Evolutionary conservation across 148 eudicot genomes (phyloP).

Genomic region (Bassia scoparia): DNA sequence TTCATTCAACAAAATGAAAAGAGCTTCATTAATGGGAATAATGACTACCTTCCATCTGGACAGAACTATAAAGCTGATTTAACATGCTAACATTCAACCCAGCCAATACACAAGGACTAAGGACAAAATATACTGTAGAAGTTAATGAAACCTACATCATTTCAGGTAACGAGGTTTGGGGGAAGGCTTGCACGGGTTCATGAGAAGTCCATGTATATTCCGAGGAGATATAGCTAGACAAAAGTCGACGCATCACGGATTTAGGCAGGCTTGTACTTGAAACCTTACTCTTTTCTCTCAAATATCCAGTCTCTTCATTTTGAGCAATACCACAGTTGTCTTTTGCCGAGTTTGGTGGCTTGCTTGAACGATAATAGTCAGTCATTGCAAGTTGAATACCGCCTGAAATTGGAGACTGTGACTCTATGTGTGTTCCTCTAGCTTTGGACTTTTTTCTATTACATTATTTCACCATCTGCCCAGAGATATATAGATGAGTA

Average conservation of each 20-base stretch:
- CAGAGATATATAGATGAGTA: neutral
- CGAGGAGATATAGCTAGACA: constrained; percentile 37
- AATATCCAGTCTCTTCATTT: constrained; percentile 21
- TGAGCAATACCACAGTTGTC: constrained; percentile 25
- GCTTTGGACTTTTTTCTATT: constrained; percentile 39
- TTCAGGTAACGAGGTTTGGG: neutral
- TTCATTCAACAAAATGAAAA: neutral
- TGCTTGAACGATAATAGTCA: constrained; percentile 73
- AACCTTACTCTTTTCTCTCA: constrained; percentile 39
- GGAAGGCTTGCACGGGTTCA: neutral
- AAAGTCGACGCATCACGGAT: constrained; percentile 75
- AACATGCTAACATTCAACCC: constrained; percentile 5
- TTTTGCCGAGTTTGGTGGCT: constrained; percentile 33
- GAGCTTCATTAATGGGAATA: neutral
- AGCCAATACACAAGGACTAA: neutral
- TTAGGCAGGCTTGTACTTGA: constrained; percentile 50
- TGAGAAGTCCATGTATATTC: neutral
- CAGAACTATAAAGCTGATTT: constrained; percentile 1
- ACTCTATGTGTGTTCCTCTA: constrained; percentile 30
- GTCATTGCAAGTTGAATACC: constrained; percentile 61
- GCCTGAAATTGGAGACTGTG: constrained; percentile 36
- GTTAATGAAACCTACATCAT: neutral
- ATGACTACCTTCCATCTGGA: constrained; percentile 13
- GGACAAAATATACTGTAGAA: neutral
- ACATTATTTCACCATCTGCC: constrained; percentile 56